Evolutionary conservation across 2,329 filamentous ascomycete species (phyloP), one percentile per base, ranked within the genome.

Genomic region (Arthroderma sp.): DNA sequence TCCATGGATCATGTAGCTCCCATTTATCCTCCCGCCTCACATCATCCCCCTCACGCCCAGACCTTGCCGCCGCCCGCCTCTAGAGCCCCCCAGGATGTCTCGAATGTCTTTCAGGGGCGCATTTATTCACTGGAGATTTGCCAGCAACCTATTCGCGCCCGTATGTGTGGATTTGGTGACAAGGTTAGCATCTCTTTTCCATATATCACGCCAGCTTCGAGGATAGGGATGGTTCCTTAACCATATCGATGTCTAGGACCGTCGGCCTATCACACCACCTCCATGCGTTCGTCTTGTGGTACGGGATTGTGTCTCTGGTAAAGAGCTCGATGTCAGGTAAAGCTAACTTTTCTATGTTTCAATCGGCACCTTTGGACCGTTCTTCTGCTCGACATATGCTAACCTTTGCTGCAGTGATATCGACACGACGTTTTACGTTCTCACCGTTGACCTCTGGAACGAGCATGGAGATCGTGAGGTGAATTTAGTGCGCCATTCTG

Each of bases 121-220:
- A 64, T 64, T 37, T 70, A 64, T 63, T 83, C 80, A 50, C 74
- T 94, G 42, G 71, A 81, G 53, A 86, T 95, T 48, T 80, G 85
- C 53, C 91, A 98, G 68, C 87, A 96, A 64, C 91, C 91, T 42
- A 75, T 86, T 56, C 80, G 91, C 56, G 91, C 91, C 53, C 84
- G 91, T 50, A 96, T 96, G 91, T 98, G 91, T 68, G 91, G 91
- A 5, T 98, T 96, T 68, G 91, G 91, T 50, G 91, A 98, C 70
- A 98, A 96, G 75, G 86, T 91, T 67, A 46, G n/a, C n/a, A n/a
- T 22, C 10, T 11, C 40, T 15, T 10, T 3, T 33, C n/a, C n/a
- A 34, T 4, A 11, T 22, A 22, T 22, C 15, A 8, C 40, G 11
- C 40, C 8, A 34, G 29, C 8, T 4, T 22, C 15, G 15, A 42